Conservation (phyloP, 768 basidiomycete species). For the Boletus coccyginus region DNA sequence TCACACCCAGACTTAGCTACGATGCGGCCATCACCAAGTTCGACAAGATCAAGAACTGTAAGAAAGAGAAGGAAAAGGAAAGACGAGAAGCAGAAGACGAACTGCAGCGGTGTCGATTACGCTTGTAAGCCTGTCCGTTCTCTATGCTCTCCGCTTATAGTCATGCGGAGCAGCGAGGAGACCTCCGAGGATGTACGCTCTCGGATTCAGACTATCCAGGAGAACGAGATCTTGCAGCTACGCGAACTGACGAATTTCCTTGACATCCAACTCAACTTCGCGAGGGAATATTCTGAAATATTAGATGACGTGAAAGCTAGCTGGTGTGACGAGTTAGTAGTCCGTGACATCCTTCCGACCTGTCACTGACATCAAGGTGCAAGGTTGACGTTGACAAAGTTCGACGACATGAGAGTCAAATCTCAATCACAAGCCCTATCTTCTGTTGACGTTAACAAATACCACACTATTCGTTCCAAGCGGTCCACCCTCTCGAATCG, state of each 20-base stretch:
- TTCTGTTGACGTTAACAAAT: slow-evolving; percentile 26
- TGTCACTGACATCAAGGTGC: slow-evolving; percentile 6
- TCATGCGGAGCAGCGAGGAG: slow-evolving; percentile 62
- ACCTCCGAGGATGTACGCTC: slow-evolving; percentile 80
- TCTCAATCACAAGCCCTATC: slow-evolving; percentile 17
- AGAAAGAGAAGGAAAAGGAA: slow-evolving; percentile 82
- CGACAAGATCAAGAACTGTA: slow-evolving; percentile 63
- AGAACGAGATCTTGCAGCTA: slow-evolving; percentile 70
- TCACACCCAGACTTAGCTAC: slow-evolving; percentile 55
- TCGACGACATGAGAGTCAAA: slow-evolving; percentile 21
- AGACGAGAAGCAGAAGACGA: slow-evolving; percentile 79
- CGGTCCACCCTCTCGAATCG: slow-evolving; percentile 27
- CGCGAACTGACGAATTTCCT: slow-evolving; percentile 70
- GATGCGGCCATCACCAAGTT: slow-evolving; percentile 73
- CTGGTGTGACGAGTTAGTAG: slow-evolving; percentile 65
- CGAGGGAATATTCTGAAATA: slow-evolving; percentile 69
- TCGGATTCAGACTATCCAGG: slow-evolving; percentile 76
- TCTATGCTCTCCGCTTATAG: not conserved
- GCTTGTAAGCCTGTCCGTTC: slow-evolving; percentile 58
- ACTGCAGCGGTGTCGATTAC: slow-evolving; percentile 60
- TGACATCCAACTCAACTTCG: slow-evolving; percentile 72
- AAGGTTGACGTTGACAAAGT: slow-evolving; percentile 31
- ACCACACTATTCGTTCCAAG: slow-evolving; percentile 33
- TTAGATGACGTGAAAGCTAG: slow-evolving; percentile 63
- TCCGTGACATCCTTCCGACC: not conserved